These are phyloP conservation scores for Apiospora kogelbergensis DNA, from an alignment of 2,329 filamentous ascomycete species.

Conservation along the genomic window DNA sequence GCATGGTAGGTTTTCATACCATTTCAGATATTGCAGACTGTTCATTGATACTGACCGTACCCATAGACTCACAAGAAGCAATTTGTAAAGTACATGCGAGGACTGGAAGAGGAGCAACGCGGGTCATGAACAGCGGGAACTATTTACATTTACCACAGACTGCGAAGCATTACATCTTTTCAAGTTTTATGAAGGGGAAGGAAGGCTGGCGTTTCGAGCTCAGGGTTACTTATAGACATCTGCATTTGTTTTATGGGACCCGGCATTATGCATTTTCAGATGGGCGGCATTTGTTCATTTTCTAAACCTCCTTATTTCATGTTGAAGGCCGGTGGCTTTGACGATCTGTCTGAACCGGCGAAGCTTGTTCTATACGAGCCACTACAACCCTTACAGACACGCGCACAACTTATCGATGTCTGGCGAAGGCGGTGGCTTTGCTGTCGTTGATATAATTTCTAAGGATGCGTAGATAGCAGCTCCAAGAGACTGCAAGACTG, in stretches of 20 bases:
- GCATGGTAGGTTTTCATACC: slow-evolving; percentile 63
- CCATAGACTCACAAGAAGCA: slow-evolving; percentile 87
- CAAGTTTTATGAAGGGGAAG: neutral
- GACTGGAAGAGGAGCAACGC: slow-evolving; percentile 62
- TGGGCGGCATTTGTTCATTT: neutral
- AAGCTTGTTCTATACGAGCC: neutral
- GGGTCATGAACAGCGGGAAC: slow-evolving; percentile 13
- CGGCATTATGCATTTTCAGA: neutral
- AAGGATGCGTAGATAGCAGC: too few relatives aligned
- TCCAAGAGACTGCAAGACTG: too few relatives aligned
- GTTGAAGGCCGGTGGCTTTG: neutral
- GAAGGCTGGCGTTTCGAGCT: neutral
- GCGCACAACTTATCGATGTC: too few relatives aligned
- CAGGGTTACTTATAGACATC: neutral
- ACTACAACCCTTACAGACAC: neutral
- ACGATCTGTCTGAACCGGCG: neutral
- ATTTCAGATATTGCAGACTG: slow-evolving; percentile 14
- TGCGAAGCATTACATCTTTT: neutral
- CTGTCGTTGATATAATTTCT: too few relatives aligned
- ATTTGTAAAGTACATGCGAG: slow-evolving; percentile 92
- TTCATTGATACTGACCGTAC: neutral
- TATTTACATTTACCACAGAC: neutral
- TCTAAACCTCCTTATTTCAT: neutral
- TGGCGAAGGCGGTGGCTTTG: too few relatives aligned
- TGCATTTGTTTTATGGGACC: neutral